A percentile compares a stretch with the other conserved stretches of the same genome.
These are phyloP conservation scores for Wallacemonas sp. DNA, from an alignment of 208 protist species.

Conservation along the genomic window DNA sequence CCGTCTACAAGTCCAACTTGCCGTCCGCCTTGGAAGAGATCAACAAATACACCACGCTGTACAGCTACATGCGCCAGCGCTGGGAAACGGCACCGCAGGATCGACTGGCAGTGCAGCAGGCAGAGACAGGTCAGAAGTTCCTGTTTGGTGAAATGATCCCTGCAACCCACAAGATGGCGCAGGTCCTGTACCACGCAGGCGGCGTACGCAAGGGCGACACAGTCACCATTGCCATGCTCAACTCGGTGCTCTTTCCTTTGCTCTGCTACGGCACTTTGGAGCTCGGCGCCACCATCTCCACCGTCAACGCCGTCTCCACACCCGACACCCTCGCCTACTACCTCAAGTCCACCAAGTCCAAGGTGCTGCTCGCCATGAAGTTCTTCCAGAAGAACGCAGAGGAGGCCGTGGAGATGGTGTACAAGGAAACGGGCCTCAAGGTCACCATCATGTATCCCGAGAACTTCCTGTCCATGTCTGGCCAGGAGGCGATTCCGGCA, in stretches of 20 bases:
- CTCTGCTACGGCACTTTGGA: conserved; percentile 41
- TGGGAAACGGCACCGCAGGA: conserved; percentile 22
- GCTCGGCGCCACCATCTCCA: conserved; percentile 31
- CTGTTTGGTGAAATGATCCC: conserved; percentile 32
- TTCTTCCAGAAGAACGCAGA: conserved; percentile 36
- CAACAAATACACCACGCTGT: conserved; percentile 24
- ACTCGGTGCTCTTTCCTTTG: conserved; percentile 32
- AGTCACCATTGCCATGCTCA: conserved; percentile 35
- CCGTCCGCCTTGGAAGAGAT: conserved; percentile 22
- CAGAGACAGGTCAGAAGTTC: conserved; percentile 29
- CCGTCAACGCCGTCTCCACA: conserved; percentile 31
- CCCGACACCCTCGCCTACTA: conserved; percentile 36
- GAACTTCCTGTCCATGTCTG: conserved; percentile 18
- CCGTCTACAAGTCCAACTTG: conserved; percentile 36
- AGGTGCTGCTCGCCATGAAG: conserved; percentile 34
- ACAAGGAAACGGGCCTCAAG: conserved; percentile 27
- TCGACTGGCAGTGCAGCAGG: conserved; percentile 24
- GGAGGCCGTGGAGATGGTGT: conserved; percentile 32
- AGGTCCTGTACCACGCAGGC: conserved; percentile 34
- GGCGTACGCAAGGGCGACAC: conserved; percentile 43
- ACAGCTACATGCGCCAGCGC: conserved; percentile 31
- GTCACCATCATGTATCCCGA: conserved; percentile 35
- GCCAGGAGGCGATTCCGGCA: conserved; percentile 29
- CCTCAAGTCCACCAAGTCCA: conserved; percentile 30
- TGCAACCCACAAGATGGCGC: conserved; percentile 29